Evolutionary conservation across 495 filamentous ascomycete species (phyloP).

Genomic region (Halenospora varia): DNA sequence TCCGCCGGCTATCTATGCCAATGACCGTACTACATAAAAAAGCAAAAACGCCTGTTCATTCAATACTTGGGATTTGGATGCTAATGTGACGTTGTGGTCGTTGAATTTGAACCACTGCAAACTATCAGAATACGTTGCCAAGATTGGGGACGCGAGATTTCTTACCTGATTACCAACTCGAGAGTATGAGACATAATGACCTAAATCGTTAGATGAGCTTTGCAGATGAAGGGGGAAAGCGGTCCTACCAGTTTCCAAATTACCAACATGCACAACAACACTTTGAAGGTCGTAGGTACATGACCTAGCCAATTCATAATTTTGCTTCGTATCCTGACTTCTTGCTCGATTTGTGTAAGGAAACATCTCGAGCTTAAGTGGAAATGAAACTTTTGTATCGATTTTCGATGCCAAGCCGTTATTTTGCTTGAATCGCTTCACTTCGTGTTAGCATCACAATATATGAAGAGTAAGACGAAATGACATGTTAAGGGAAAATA

Average conservation of each 20-base stretch:
- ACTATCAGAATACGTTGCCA: not conserved
- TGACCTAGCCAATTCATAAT: constrained; percentile 44
- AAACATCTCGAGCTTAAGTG: constrained; percentile 80
- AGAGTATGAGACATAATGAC: constrained; percentile 88
- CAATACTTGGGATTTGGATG: constrained; percentile 73
- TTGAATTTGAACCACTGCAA: constrained; percentile 85
- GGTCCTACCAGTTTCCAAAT: constrained; percentile 61
- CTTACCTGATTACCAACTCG: constrained; percentile 70
- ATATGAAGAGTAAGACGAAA: too few relatives aligned
- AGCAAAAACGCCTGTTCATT: constrained; percentile 79
- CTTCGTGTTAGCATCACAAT: not conserved
- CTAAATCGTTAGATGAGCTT: constrained; percentile 23
- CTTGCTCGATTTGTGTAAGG: constrained; percentile 71
- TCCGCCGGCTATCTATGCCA: constrained; percentile 34
- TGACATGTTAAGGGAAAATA: too few relatives aligned
- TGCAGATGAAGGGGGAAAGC: not conserved
- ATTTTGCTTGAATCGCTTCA: constrained; percentile 73
- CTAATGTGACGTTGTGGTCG: constrained; percentile 81
- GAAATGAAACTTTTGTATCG: constrained; percentile 75
- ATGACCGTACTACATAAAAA: constrained; percentile 73
- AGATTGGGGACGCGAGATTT: not conserved
- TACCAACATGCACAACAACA: constrained; percentile 82
- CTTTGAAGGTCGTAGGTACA: constrained; percentile 78
- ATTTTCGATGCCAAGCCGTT: constrained; percentile 63
- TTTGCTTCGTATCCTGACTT: constrained; percentile 32